These are phyloP conservation scores for Tylopilus microsporus DNA, from an alignment of 1,284 basidiomycete species.

Conservation along the genomic window DNA sequence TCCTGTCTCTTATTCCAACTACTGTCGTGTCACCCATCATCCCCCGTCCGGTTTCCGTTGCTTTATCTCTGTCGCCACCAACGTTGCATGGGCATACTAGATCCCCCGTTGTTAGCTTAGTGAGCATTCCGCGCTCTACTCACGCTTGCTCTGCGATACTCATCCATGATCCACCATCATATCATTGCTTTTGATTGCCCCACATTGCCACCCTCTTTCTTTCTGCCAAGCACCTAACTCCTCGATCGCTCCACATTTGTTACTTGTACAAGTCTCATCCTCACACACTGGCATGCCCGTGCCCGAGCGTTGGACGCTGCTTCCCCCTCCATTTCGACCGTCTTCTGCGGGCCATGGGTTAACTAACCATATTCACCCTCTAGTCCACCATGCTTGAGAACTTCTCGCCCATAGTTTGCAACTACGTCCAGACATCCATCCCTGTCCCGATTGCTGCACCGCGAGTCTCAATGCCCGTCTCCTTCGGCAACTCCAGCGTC, in stretches of 20 bases:
- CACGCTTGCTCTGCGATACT: no score
- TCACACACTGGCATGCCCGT: no score
- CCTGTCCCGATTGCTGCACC: slow-evolving; percentile 44
- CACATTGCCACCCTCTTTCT: slow-evolving; percentile 7
- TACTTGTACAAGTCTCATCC: slow-evolving; percentile 10
- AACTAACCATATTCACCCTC: no score
- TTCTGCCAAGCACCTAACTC: no score
- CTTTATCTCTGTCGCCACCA: no score
- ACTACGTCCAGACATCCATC: slow-evolving; percentile 50
- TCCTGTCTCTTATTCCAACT: slow-evolving; percentile 9
- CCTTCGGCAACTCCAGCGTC: slow-evolving; percentile 23
- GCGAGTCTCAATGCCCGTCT: slow-evolving; percentile 46
- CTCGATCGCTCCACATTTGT: slow-evolving; percentile 7
- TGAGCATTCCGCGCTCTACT: no score
- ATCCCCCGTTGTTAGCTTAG: slow-evolving; percentile 29
- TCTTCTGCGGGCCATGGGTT: background rate
- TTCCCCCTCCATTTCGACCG: background rate
- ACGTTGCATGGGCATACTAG: slow-evolving; percentile 26
- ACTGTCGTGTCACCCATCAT: slow-evolving; percentile 11
- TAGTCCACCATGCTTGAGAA: no score
- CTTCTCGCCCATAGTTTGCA: slow-evolving; percentile 49
- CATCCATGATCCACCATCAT: background rate
- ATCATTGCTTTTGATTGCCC: background rate
- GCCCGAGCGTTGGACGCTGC: background rate
- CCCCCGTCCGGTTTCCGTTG: slow-evolving; percentile 10